Evolutionary conservation across 2,329 filamentous ascomycete species (phyloP).

Genomic region (Penicillium capsulatum): DNA sequence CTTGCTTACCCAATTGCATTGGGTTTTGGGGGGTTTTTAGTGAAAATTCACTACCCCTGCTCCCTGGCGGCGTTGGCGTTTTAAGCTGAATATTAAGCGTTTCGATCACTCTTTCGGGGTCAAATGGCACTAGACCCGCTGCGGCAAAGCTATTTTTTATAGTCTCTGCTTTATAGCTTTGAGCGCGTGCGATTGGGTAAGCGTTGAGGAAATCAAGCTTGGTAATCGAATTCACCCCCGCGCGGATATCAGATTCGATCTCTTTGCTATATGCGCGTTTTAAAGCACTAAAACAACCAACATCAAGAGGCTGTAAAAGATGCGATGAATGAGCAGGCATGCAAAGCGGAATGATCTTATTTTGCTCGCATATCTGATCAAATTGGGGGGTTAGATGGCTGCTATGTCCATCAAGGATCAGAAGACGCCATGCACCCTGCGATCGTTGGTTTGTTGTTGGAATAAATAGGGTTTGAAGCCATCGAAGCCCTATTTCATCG

Average conservation of each 20-base stretch:
- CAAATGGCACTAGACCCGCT: slow-evolving; percentile 4
- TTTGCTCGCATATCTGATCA: slow-evolving; percentile 1
- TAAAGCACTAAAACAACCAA: slow-evolving; percentile 8
- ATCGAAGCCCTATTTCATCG: background rate
- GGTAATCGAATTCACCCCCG: slow-evolving; percentile 3
- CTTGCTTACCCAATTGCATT: slow-evolving; percentile 2
- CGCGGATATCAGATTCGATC: background rate
- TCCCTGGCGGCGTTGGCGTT: background rate
- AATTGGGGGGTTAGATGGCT: slow-evolving; percentile 6
- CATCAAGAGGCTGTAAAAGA: slow-evolving; percentile 8
- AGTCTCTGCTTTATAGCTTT: background rate
- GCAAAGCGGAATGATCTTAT: slow-evolving; percentile 4
- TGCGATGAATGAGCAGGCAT: slow-evolving; percentile 7
- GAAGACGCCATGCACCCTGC: background rate
- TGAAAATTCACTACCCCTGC: background rate
- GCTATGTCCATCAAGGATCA: slow-evolving; percentile 3
- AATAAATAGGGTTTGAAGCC: background rate
- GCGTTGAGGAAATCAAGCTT: slow-evolving; percentile 4
- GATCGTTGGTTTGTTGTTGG: background rate
- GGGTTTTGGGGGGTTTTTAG: background rate
- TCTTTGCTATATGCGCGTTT: slow-evolving; percentile 6
- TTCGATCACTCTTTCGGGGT: slow-evolving; percentile 1
- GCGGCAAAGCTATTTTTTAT: slow-evolving; percentile 9
- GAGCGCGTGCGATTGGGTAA: background rate
- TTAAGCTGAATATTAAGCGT: slow-evolving; percentile 8